These are phyloP conservation scores for Plasmopara muralis DNA, from an alignment of 352 stramenopile species.

Conservation along the genomic window DNA sequence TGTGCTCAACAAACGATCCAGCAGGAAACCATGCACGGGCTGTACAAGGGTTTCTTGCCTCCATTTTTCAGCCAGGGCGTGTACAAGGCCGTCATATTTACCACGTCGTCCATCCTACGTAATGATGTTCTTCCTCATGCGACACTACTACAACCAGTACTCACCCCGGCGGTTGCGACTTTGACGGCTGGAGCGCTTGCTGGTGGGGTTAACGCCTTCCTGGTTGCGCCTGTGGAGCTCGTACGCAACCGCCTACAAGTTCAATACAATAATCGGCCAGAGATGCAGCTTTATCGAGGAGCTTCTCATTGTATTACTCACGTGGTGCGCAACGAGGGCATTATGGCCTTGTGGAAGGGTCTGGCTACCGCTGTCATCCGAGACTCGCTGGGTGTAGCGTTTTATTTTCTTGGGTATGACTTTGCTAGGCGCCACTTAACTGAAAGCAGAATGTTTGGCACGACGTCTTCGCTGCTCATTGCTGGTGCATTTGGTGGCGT, in stretches of 20 bases:
- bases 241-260: slow-evolving; percentile 77
- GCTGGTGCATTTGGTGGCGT: slow-evolving; percentile 72
- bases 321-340: slow-evolving; percentile 51
- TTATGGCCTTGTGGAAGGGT: slow-evolving; percentile 67
- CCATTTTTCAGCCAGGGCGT: slow-evolving; percentile 83
- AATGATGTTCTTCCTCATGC: slow-evolving; percentile 41
- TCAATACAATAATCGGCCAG: slow-evolving; percentile 53
- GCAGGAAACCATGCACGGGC: slow-evolving; percentile 49
- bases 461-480: slow-evolving; percentile 47
- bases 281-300: slow-evolving; percentile 44
- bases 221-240: slow-evolving; percentile 72
- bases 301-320: slow-evolving; percentile 49
- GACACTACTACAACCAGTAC: slow-evolving; percentile 30
- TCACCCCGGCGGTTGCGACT: slow-evolving; percentile 38
- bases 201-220: slow-evolving; percentile 64
- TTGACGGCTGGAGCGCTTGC: slow-evolving; percentile 40
- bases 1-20: slow-evolving; percentile 55
- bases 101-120: slow-evolving; percentile 51
- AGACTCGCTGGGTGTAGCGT: slow-evolving; percentile 78
- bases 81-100: slow-evolving; percentile 89
- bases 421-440: slow-evolving; percentile 43
- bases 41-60: slow-evolving; percentile 84
- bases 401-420: slow-evolving; percentile 84
- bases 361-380: slow-evolving; percentile 69
- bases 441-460: slow-evolving; percentile 20